A percentile compares a stretch with the other conserved stretches of the same genome.
phyloP scores from a whole-genome alignment of 2,329 filamentous ascomycete genomes.

The Escovopsis sp. region DNA sequence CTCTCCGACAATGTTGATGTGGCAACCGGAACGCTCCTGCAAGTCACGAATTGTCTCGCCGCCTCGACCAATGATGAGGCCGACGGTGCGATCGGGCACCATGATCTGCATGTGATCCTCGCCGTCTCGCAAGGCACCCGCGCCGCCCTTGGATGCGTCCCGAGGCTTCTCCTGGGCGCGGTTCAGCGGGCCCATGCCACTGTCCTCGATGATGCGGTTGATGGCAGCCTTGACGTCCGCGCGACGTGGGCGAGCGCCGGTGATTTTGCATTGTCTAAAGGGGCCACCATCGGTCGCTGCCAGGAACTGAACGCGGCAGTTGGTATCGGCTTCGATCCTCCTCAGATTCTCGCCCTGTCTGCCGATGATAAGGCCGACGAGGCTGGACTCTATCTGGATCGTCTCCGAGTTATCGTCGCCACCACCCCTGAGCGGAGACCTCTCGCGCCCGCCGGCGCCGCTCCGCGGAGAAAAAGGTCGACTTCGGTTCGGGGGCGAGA shows the following conservation, averaged over 20 bases:
- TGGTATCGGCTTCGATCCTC: slow-evolving; percentile 69
- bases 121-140: slow-evolving; percentile 49
- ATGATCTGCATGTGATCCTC: slow-evolving; percentile 86
- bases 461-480: slow-evolving; percentile 44
- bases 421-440: slow-evolving; percentile 40
- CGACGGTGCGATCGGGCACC: slow-evolving; percentile 86
- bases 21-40: slow-evolving; percentile 83
- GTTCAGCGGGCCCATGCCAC: slow-evolving; percentile 33
- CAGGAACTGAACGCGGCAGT: slow-evolving; percentile 77
- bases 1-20: slow-evolving; percentile 89
- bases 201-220: slow-evolving; percentile 77
- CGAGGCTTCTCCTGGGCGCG: slow-evolving; percentile 27
- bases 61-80: slow-evolving; percentile 83
- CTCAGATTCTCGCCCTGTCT: slow-evolving; percentile 79
- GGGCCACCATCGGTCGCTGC: slow-evolving; percentile 60
- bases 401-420: slow-evolving; percentile 61
- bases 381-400: slow-evolving; percentile 71
- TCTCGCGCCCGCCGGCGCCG: slow-evolving; percentile 36
- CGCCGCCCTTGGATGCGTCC: slow-evolving; percentile 23
- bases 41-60: slow-evolving; percentile 87
- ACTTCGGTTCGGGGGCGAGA: slow-evolving; percentile 47
- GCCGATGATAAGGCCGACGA: slow-evolving; percentile 84
- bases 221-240: slow-evolving; percentile 71
- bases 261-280: slow-evolving; percentile 74
- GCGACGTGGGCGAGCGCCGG: slow-evolving; percentile 55